Base-by-base conservation (phyloP, 768 basidiomycete species). In the Zangia roseola region DNA sequence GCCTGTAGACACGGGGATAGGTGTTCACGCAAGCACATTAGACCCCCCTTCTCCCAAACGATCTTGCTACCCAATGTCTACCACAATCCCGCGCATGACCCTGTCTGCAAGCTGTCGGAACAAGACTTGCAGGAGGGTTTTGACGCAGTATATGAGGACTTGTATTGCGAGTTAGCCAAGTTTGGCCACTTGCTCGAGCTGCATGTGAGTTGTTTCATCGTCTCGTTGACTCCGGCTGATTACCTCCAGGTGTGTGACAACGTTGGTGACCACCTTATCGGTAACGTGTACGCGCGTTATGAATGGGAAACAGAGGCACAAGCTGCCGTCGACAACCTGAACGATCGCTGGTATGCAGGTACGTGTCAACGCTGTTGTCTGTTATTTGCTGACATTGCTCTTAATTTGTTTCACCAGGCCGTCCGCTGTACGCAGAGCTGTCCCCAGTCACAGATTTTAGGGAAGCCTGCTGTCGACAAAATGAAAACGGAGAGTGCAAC, bases 251-350 rank as follows among this genome's bases (percentile, higher is more conserved):
- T 99, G 12, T 99, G 95, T 64, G 95, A 99, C 72, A 99, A 99
- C 63, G 94, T 99, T 28, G 97, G 97, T n/a, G 97, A 98, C 65
- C 95, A 99, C 65, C 76, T 98, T 21, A 91, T 95, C 61, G 94
- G 94, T 20, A 97, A 97, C 60, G 95, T 99, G 2, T 99, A 99
- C 64, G 95, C 94, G 5, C 83, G 95, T 20, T 99, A 91, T 63
- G 95, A 99, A 63, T 97, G 93, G 94, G 95, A 99, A 71, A 94
- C 94, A 0, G 95, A 99, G 66, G 95, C 95, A 9, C 88, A 93
- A 61, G 75, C 85, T 25, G 95, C 95, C 3, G 92, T 97, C 6
- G 91, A 95, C 59, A 90, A 81, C 50, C 74, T 97, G 56, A 97
- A 98, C 60, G 88, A 95, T 61, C 83, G 95, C 26, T 99, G 97